A percentile compares a stretch with the other conserved stretches of the same genome.
These are phyloP conservation scores for Solanum habrochaites DNA, from an alignment of 257 asterid genomes.

Conservation along the genomic window DNA sequence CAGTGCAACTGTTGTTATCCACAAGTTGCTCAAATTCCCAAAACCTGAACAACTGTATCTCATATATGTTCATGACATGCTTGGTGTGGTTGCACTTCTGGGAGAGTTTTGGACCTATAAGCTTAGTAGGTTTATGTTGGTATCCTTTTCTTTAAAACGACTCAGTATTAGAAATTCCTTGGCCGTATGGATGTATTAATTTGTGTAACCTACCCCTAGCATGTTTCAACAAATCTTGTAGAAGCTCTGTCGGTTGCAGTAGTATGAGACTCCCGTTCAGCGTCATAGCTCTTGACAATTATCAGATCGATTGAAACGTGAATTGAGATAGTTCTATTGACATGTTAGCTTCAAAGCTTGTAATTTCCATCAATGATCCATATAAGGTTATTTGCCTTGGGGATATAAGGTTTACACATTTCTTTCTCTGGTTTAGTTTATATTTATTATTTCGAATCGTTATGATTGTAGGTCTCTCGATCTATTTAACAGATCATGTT, in stretches of 20 bases:
- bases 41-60: background rate
- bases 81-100: conserved; percentile 56
- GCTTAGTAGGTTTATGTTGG: conserved; percentile 45
- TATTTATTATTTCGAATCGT: background rate
- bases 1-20: conserved; percentile 36
- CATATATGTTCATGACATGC: conserved; percentile 7
- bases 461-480: background rate
- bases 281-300: conserved; percentile 20
- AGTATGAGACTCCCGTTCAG: conserved; percentile 33
- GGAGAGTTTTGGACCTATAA: conserved; percentile 31
- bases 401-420: conserved; percentile 28
- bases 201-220: conserved; percentile 11
- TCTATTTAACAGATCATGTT: background rate
- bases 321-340: conserved; percentile 1
- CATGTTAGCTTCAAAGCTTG: conserved; percentile 15
- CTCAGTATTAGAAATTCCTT: background rate
- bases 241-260: conserved; percentile 50
- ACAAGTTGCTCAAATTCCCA: background rate
- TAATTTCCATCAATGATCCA: conserved; percentile 12
- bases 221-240: conserved; percentile 38
- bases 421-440: background rate
- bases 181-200: background rate
- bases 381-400: conserved; percentile 34
- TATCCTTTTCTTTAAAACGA: background rate
- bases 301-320: background rate